Evolutionary conservation across 345 rosid species (phyloP).

Genomic region (Streptanthus diversifolius): DNA sequence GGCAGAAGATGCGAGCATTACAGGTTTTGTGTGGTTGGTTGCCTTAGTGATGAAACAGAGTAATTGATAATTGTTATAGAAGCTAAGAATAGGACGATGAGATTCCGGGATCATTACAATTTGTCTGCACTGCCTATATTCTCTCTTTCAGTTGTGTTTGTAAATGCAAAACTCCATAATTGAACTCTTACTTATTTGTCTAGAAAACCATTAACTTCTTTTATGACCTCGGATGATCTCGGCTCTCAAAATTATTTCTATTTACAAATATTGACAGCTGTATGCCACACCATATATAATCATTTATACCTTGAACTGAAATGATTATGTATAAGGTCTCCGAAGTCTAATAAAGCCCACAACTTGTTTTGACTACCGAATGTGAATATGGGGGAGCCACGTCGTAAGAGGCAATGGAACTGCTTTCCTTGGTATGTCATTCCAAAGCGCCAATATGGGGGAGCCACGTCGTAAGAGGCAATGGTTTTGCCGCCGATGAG

Average conservation of each 20-base stretch:
- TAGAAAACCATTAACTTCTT: too few species aligned
- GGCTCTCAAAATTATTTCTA: too few species aligned
- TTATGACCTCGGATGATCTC: too few species aligned
- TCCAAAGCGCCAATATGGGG: constrained; percentile 74
- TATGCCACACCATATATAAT: too few species aligned
- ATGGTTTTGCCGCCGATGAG: constrained; percentile 55
- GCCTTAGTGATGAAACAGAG: constrained; percentile 11
- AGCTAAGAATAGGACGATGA: constrained; percentile 6
- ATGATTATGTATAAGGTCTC: constrained; percentile 8
- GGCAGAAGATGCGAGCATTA: neutral
- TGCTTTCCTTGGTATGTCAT: constrained; percentile 85
- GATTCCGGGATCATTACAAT: neutral
- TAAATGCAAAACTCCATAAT: neutral
- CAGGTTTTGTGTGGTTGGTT: constrained; percentile 9
- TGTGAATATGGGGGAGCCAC: constrained; percentile 61
- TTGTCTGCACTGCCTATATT: neutral
- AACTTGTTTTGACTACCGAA: constrained; percentile 12
- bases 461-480: constrained; percentile 79
- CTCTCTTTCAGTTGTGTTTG: neutral
- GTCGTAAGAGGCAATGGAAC: constrained; percentile 68
- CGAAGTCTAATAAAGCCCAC: constrained; percentile 2
- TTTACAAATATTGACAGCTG: too few species aligned
- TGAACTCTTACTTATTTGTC: too few species aligned
- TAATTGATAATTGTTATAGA: constrained; percentile 15
- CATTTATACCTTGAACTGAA: neutral